Evolutionary conservation across 2,329 filamentous ascomycete species (phyloP).

Genomic region (Monilinia polystroma): DNA sequence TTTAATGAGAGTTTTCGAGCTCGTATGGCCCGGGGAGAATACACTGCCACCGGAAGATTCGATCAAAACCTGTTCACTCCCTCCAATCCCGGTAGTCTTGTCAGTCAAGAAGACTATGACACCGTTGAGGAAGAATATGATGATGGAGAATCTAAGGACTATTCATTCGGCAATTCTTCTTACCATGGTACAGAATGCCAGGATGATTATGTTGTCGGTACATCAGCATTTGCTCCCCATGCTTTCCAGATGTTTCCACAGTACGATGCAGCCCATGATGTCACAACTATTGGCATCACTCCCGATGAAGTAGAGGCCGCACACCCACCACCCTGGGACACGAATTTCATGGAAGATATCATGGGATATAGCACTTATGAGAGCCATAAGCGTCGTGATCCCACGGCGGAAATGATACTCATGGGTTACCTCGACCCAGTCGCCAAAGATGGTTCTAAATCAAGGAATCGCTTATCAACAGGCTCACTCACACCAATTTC

Average conservation of each 20-base stretch:
- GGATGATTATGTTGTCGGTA: slow-evolving; percentile 13
- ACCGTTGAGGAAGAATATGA: slow-evolving; percentile 1
- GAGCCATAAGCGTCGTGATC: neutral
- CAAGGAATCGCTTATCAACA: neutral
- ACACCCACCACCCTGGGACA: neutral
- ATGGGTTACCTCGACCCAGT: slow-evolving; percentile 4
- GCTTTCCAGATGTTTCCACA: slow-evolving; percentile 6
- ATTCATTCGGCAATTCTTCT: slow-evolving; percentile 7
- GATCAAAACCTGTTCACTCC: neutral
- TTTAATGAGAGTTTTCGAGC: neutral
- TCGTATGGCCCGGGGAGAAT: neutral
- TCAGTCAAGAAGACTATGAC: slow-evolving; percentile 2
- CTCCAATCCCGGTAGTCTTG: neutral
- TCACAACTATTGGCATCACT: neutral
- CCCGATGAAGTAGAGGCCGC: neutral
- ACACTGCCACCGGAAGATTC: neutral
- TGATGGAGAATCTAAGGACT: neutral
- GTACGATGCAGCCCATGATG: neutral
- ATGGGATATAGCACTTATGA: neutral
- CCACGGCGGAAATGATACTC: neutral
- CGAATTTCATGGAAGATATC: slow-evolving; percentile 4
- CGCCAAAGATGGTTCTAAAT: neutral
- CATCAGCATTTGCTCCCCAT: neutral
- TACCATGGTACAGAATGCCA: slow-evolving; percentile 14
- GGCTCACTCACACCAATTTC: neutral